Base-by-base conservation (phyloP, 2,329 filamentous ascomycete species). In the Cylindrodendrum hubeiense region DNA sequence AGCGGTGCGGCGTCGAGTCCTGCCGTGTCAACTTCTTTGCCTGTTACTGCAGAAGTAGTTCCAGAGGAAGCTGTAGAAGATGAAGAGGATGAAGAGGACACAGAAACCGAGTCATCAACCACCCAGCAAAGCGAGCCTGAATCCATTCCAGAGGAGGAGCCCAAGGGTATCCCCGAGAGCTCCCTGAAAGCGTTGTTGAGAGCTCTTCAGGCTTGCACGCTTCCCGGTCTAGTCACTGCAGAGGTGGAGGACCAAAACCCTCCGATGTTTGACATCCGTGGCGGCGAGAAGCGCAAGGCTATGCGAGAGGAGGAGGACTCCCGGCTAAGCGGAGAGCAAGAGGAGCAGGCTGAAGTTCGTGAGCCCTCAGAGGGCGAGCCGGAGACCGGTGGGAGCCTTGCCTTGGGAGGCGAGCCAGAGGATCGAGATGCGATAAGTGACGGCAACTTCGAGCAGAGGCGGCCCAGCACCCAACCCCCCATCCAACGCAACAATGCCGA, bases 351-450 rank as follows among this genome's bases (percentile, higher is more conserved):
- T 2, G 85, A 86, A 24, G 76, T 76, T 3, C 76, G 77, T 5
- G 85, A 85, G 50, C 77, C 81, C 4, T 85, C 85, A 0, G 94
- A 97, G 68, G 93, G 93, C 62, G 91, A 92, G 61, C 89, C 90
- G 1, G 94, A 96, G 79, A 92, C 92, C 70, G 93, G 93, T 49
- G 89, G 89, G 15, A 98, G 95, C 77, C 85, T 96, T 63, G 95
- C 97, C 63, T 86, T 98, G 19, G 95, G 95, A 62, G 95, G 95
- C 46, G 95, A 98, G 77, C 95, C 95, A 0, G 95, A 98, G 77
- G 94, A 97, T 70, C 86, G 88, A 67, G 91, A 93, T 22, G 80
- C 81, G 47, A 75, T 79, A 19, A 83, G 84, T 19, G 87, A 88
- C 71, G 76, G 78, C 28, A 19, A 12, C 50, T 86, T 86, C 43